Base-by-base conservation (phyloP, 192 early-diverging fungal genomes). In the Backusella morwellensis region DNA sequence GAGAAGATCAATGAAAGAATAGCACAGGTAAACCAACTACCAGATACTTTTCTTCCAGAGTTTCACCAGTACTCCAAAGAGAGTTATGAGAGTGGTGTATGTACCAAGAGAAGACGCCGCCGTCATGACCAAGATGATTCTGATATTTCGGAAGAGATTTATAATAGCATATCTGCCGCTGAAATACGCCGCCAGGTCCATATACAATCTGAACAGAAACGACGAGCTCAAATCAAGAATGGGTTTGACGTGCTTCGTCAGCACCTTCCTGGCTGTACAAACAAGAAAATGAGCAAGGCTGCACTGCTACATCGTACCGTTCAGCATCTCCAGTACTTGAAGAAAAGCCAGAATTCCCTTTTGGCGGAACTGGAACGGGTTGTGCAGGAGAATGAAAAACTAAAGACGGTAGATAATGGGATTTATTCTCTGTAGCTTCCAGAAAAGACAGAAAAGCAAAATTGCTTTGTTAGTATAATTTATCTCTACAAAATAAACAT, bases 261-360 rank as follows among this genome's bases (percentile, higher is more conserved):
- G 44, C 83, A 84, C 35, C 70, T 84, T 21, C 83, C 83, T 29
- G 73, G 75, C 35, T 75, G 75, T 72, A 35, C 38, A 21, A 78
- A 81, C 17, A 78, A 81, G 32, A 84, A 84, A 67, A 84, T 84
- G 80, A 81, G 80, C 34, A 84, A 84, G 50, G 83, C 83, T 59
- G 75, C 72, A n/a, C 32, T 84, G 26, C 63, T 84, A n/a, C 80
- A 81, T 47, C 74, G 75, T 70, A 81, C 83, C 52, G 80, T 81
- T 41, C 74, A 81, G 70, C 83, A 84, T 56, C 74, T 84, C 35
- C 74, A 81, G 23, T 80, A 84, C 66, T 47, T 84, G 14, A 84
- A 84, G 40, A 78, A 78, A 35, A 81, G 66, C 35, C 80, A 78
- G 75, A 54, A 34, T 54, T 73, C 75, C 19, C 54, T 81, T 4